Evolutionary conservation across 2,329 filamentous ascomycete species (phyloP), one percentile per base, ranked within the genome.

Genomic region (Alternaria arbusti): DNA sequence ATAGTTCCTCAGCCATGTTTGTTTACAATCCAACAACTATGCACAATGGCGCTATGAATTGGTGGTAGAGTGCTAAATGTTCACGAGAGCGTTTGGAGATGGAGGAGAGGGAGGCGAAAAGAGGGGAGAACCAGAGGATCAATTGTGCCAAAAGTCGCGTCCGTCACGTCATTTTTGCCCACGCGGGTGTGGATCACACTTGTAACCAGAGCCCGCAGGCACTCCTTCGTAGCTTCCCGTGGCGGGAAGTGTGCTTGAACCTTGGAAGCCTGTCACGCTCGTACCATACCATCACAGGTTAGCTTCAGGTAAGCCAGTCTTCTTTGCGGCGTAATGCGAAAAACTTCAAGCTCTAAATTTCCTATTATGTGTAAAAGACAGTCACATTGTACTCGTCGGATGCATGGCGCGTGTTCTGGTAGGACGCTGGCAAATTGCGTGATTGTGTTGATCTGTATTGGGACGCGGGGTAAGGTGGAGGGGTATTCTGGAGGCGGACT

Each of bases 1-100:
- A 75, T 22, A 82, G 54, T 65, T 82, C 77, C 54, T 82, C 80
- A 25, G 73, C 76, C 77, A 79, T 79, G 23, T 23, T 70, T 55
- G 7, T 7, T n/a, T 20, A 10, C 36, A 22, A 22, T 52, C 1
- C 17, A 36, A 11, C 5, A 49, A 28, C 15, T 49, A n/a, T 12
- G 20, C 17, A 25, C 12, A 36, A 17, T 12, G 12, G 45, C 15
- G 13, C 1, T 17, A 20, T 36, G 36, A 40, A n/a, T 25, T 52
- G 20, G 28, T 3, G 49, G 6, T 36, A 11, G 49, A 40, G 49
- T 28, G n/a, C 15, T 20, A 55, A n/a, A 51, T 25, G 5, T 52
- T 36, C 28, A 40, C 32, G n/a, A 22, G 40, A 13, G 1, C 11
- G 36, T 52, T 46, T 26, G 6, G 17, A 8, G 22, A 44, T 15